Evolutionary conservation across 306 rosid species (phyloP), one percentile per base, ranked within the genome.

Genomic region (Inga oerstediana): DNA sequence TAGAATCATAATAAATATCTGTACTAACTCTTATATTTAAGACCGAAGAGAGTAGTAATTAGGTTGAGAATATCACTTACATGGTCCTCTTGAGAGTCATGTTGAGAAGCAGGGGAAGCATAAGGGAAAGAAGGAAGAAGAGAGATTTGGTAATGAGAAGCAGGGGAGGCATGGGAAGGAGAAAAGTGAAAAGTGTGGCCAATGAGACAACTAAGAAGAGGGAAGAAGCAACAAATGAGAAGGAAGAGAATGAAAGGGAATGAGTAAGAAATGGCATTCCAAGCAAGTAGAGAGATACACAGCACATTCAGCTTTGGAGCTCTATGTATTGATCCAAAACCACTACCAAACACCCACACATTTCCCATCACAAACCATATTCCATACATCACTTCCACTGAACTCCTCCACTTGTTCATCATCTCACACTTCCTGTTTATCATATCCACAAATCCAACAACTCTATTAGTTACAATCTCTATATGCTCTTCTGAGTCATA

Each of bases 311-410:
- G 97, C 75, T 88, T 96, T 10, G 97, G 99, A 7, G 99, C 94
- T 35, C 82, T 82, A n/a, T 83, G 80, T 76, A 92, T 89, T 0
- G 97, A 90, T 14, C 91, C 89, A 75, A 92, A 88, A 58, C 98
- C 97, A 72, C 97, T 91, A 80, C 94, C 94, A 52, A 92, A 94
- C 0, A 90, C 84, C 99, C 99, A 96, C 46, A 93, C 97, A 73
- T 96, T 96, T 15, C 99, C 99, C 97, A 96, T 96, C 80, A 96
- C 98, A 56, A 93, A 96, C 98, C 99, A 96, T 86, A 92, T 89
- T 6, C 97, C 98, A 64, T 93, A 91, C 89, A 93, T 92, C 2
- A 96, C 92, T 49, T 96, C 99, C 7, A 93, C 88, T 44, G 98
- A 90, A 27, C 97, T 84, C 24, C 89, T 74, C 66, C 98, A 93